Evolutionary conservation across 352 stramenopile species (phyloP), one percentile per base, ranked within the genome.

Genomic region (Phytopythium chamaehyphon): DNA sequence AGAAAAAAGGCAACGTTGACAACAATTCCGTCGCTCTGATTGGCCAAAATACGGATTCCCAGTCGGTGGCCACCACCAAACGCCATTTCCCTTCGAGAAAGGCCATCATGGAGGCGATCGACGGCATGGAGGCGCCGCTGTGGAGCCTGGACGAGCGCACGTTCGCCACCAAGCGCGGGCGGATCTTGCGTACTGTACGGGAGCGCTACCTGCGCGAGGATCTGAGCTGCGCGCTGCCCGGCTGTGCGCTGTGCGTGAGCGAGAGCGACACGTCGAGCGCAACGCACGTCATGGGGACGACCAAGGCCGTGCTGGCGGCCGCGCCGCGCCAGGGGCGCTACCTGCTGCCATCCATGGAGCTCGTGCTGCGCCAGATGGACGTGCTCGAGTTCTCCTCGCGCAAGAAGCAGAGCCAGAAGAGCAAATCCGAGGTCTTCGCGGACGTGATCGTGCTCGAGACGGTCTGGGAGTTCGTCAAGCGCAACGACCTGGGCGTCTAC

Each of bases 361-460:
- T 95, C 12, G 75, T 95, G 55, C 57, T 96, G n/a, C 65, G 82
- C 37, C 88, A 97, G 61, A 95, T 96, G 66, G 89, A 97, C 61
- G 61, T 88, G 61, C 66, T 97, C 31, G 87, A 97, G 61, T 83
- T 92, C 43, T 88, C 77, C 0, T 74, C 75, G 36, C 81, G 77
- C 43, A 73, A 88, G 47, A 73, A 88, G 43, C 57, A 66, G 21
- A 40, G 42, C 48, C 40, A 63, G 9, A 16, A 6, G 3, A 19
- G 19, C 6, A 10, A 43, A 28, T 28, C 43, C 42, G 61, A 90
- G 51, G 64, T 86, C 16, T 88, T 88, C 56, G 73, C 73, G 15
- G 82, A 96, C 55, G 72, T 98, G 16, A 79, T 98, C 38, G 65
- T 98, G 16, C 55, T 95, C 10, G 87, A 98, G 63, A 97, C 89